These are phyloP conservation scores for Nigrospora osmanthi DNA, from an alignment of 2,329 filamentous ascomycete species.

Conservation along the genomic window DNA sequence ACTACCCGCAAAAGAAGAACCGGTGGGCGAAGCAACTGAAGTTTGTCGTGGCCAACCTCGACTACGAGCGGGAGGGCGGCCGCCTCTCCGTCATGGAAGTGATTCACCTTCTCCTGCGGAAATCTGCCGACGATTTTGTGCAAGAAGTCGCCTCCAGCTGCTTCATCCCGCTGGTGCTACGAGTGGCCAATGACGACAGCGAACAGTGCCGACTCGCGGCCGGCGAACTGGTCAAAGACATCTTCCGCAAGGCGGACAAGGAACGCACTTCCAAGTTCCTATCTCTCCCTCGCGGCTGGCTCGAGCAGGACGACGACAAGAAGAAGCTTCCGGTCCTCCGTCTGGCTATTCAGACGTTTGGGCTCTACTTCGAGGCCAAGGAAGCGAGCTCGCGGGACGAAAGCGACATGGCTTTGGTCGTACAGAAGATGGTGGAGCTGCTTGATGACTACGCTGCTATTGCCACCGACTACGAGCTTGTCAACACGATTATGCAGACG, in stretches of 20 bases:
- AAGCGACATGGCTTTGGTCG: conserved; percentile 60
- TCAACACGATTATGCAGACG: conserved; percentile 66
- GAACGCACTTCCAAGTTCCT: conserved; percentile 67
- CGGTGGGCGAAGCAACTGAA: conserved; percentile 83
- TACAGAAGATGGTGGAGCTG: conserved; percentile 43
- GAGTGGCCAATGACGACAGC: conserved; percentile 82
- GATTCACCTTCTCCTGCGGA: conserved; percentile 76
- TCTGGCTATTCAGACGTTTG: conserved; percentile 73
- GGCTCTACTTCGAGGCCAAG: conserved; percentile 70
- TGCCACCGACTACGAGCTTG: conserved; percentile 58
- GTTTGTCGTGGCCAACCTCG: conserved; percentile 84
- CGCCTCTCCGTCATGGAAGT: conserved; percentile 91
- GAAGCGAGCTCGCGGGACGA: conserved; percentile 50
- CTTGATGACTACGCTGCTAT: conserved; percentile 46
- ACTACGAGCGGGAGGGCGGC: conserved; percentile 83
- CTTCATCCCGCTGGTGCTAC: conserved; percentile 79
- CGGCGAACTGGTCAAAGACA: conserved; percentile 67
- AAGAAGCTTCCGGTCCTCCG: conserved; percentile 49
- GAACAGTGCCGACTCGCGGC: conserved; percentile 79
- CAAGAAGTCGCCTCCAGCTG: conserved; percentile 75
- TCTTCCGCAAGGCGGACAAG: conserved; percentile 71
- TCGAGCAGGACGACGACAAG: conserved; percentile 65
- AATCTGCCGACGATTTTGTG: conserved; percentile 72
- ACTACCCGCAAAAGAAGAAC: conserved; percentile 87
- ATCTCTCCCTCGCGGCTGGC: conserved; percentile 63